A percentile compares a stretch with the other conserved stretches of the same genome.
phyloP scores from a whole-genome alignment of 345 rosid species.

The Citrus australasica region DNA sequence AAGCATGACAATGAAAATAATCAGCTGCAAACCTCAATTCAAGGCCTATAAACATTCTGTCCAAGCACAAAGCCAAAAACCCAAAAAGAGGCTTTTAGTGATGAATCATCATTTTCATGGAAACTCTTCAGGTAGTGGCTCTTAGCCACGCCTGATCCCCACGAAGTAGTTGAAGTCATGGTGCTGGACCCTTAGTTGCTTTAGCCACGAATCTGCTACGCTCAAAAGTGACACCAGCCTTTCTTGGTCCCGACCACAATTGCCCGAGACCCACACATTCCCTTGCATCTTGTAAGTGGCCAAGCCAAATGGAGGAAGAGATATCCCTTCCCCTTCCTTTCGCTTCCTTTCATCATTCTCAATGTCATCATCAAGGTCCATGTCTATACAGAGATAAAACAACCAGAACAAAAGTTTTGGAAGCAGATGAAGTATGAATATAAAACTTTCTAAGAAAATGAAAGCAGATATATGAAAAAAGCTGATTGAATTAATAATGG shows the following conservation, averaged over 20 bases:
- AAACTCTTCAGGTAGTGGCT: conserved; percentile 4
- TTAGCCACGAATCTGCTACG: conserved; percentile 98
- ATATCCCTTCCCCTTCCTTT: conserved; percentile 62
- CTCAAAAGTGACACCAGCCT: conserved; percentile 74
- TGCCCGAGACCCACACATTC: conserved; percentile 79
- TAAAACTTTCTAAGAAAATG: background rate
- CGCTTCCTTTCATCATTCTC: conserved; percentile 41
- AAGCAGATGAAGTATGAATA: background rate
- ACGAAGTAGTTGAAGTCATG: conserved; percentile 93
- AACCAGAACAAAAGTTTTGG: background rate
- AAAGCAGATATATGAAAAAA: background rate
- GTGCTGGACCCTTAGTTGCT: conserved; percentile 94
- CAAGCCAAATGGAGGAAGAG: conserved; percentile 83
- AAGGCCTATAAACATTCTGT: background rate
- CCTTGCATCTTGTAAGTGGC: conserved; percentile 99
- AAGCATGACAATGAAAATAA: conserved; percentile 9
- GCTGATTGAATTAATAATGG: background rate
- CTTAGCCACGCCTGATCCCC: conserved; percentile 65
- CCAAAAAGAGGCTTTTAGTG: conserved; percentile 13
- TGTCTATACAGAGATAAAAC: conserved; percentile 35
- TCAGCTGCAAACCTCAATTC: conserved; percentile 11
- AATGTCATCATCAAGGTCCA: conserved; percentile 66
- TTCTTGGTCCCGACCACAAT: conserved; percentile 76
- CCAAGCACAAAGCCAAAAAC: conserved; percentile 2
- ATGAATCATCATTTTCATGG: conserved; percentile 14